Evolutionary conservation across 768 basidiomycete genomes (phyloP), one percentile per base, ranked within the genome.

Genomic region (Trametes punicea): DNA sequence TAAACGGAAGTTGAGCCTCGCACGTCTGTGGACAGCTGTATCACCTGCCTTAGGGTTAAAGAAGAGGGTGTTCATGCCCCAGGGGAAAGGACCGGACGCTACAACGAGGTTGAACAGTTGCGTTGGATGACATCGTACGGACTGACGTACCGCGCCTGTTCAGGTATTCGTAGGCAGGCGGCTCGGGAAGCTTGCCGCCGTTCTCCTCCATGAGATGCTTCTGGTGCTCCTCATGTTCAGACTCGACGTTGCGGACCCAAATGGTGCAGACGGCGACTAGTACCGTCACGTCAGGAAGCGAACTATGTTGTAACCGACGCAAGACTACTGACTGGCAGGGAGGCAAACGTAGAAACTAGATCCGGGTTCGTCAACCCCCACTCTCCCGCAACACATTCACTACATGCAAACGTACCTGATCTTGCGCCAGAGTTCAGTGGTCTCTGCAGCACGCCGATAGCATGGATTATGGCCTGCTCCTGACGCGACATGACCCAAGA

Each of bases 31-130:
- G 39, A 18, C 45, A 38, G 40, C 47, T 15, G 47, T 23, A 40
- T 31, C 23, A 39, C 84, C 42, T 68, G 88, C 90, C 62, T 81
- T 76, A 47, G 83, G 70, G 69, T 90, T 93, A 76, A 80, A 93
- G 79, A 93, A 93, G 16, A 93, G 78, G 13, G 81, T 79, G 81
- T 93, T 93, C 64, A 62, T 71, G 21, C 91, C 91, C 91, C 91
- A 93, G 18, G 91, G 91, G 79, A 80, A 93, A 36, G 90, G 88
- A 71, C 89, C 90, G 56, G 69, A 29, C 25, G 54, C 65, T 69
- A 27, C 3, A 48, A 2, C 4, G 41, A 2, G 29, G 30, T 30
- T 46, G 8, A 36, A 40, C n/a, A 38, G 21, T 16, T 6, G 23
- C 18, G 23, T 11, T 23, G 9, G 8, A 4, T 6, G 36, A 6